Base-by-base conservation (phyloP, 2,329 filamentous ascomycete genomes). In the Aureobasidium leucospermi region DNA sequence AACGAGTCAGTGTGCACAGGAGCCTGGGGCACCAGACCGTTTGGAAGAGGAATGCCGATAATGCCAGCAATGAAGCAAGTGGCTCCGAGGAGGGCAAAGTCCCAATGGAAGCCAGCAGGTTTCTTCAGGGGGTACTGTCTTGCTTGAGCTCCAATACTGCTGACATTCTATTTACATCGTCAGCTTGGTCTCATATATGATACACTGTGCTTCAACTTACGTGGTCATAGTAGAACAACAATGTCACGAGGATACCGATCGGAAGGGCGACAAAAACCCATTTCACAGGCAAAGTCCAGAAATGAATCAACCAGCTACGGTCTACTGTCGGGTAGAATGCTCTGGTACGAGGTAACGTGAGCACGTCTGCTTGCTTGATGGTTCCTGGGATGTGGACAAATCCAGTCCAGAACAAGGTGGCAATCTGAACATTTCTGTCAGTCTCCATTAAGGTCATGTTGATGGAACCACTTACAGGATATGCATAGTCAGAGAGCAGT, bases 31-130 rank as follows among this genome's bases (percentile, higher is more conserved):
- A 82, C 80, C 0, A 84, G 73, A 5, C 81, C 81, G 60, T 84
- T 84, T 2, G 81, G 81, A 39, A 83, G 75, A 0, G 81, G 81
- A 6, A 84, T 75, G 2, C 80, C 80, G 10, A 84, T 72, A n/a
- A 84, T 75, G 0, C 79, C 81, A 2, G 76, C 75, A 19, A 83
- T 73, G 61, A 81, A 80, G 1, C 79, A 82, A 0, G 81, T 83
- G 61, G 77, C 75, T 6, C 81, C 81, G 0, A 84, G 74, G 0
- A 84, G 74, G 68, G 83, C 83, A 65, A 83, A 78, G 67, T 84
- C 81, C 81, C 81, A 83, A 66, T 83, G 80, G 65, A 83, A 84
- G n/a, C 81, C 81, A 0, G 79, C 80, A 0, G 81, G 81, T 64
- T 84, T 84, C 56, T 76, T 76, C 10, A 84, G 71, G 0, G 81